These are phyloP conservation scores for Tetratostichococcus sp. DNA, from an alignment of 139 green algal species.

Conservation along the genomic window DNA sequence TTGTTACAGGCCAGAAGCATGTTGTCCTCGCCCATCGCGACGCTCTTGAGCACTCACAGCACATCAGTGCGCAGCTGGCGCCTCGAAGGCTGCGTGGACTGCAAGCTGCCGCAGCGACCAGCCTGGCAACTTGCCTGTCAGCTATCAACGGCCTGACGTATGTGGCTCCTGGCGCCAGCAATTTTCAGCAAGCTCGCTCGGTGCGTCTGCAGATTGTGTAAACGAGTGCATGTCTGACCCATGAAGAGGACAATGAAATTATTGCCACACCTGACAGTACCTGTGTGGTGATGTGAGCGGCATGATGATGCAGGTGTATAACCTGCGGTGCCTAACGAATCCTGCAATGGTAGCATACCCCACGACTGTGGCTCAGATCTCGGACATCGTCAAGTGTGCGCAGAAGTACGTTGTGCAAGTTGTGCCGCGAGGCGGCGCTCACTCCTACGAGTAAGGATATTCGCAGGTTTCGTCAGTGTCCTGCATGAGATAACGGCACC, in stretches of 20 bases:
- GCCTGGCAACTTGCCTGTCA: neutral
- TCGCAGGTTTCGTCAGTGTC: neutral
- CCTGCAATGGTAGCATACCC: neutral
- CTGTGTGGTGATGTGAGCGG: neutral
- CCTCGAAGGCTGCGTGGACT: too few relatives aligned
- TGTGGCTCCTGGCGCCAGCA: neutral
- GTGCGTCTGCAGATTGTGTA: neutral
- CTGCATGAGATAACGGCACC: too few relatives aligned
- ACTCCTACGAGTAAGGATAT: neutral
- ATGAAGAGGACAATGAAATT: neutral
- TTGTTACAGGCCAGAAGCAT: too few relatives aligned
- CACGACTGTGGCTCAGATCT: neutral
- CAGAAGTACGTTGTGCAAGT: neutral
- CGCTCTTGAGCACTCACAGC: too few relatives aligned
- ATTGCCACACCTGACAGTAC: neutral
- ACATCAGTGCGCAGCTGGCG: too few relatives aligned
- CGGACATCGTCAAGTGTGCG: neutral
- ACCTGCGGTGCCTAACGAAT: neutral
- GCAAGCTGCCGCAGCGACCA: neutral
- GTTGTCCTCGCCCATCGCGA: too few relatives aligned
- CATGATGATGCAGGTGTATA: neutral
- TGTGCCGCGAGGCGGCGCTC: too few relatives aligned
- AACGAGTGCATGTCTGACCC: too few relatives aligned
- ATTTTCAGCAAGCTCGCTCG: neutral
- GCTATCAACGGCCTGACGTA: neutral